phyloP scores from a whole-genome alignment of 2,329 filamentous ascomycete genomes.

The Hypoxylon sp. region DNA sequence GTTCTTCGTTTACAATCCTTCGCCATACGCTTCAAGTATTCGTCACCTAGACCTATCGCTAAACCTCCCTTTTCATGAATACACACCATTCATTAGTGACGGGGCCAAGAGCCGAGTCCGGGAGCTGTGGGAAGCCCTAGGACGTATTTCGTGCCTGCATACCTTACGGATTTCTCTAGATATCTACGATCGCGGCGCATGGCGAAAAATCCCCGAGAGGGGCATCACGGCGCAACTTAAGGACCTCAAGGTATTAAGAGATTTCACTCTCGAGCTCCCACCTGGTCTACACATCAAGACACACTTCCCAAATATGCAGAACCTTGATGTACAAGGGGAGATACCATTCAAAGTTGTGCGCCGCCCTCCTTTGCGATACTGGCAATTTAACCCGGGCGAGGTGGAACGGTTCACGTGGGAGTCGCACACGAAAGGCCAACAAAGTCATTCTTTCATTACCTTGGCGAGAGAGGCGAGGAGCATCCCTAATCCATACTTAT shows the following conservation, averaged over 20 bases:
- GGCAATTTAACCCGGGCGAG: slow-evolving; percentile 52
- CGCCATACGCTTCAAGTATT: slow-evolving; percentile 46
- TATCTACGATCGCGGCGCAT: slow-evolving; percentile 52
- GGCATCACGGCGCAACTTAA: slow-evolving; percentile 42
- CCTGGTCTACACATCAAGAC: slow-evolving; percentile 48
- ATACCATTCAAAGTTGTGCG: slow-evolving; percentile 48
- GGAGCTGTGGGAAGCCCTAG: slow-evolving; percentile 39
- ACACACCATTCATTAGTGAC: slow-evolving; percentile 45
- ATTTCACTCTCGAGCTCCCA: slow-evolving; percentile 52
- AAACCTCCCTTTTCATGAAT: slow-evolving; percentile 49
- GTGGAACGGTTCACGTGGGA: slow-evolving; percentile 53
- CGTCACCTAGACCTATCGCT: slow-evolving; percentile 53
- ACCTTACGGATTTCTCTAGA: slow-evolving; percentile 52
- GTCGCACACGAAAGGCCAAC: slow-evolving; percentile 41
- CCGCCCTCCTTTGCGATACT: slow-evolving; percentile 51
- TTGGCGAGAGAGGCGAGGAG: slow-evolving; percentile 42
- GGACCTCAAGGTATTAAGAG: slow-evolving; percentile 42
- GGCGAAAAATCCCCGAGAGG: slow-evolving; percentile 52
- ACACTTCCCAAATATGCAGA: slow-evolving; percentile 45
- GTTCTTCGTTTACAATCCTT: slow-evolving; percentile 50
- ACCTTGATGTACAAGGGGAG: slow-evolving; percentile 34
- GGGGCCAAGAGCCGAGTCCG: slow-evolving; percentile 33
- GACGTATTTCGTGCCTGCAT: slow-evolving; percentile 48
- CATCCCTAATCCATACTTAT: slow-evolving; percentile 51
- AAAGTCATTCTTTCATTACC: slow-evolving; percentile 49